Evolutionary conservation across 2,329 filamentous ascomycete species (phyloP), one percentile per base, ranked within the genome.

Genomic region (Neopestalotiopsis sp.): DNA sequence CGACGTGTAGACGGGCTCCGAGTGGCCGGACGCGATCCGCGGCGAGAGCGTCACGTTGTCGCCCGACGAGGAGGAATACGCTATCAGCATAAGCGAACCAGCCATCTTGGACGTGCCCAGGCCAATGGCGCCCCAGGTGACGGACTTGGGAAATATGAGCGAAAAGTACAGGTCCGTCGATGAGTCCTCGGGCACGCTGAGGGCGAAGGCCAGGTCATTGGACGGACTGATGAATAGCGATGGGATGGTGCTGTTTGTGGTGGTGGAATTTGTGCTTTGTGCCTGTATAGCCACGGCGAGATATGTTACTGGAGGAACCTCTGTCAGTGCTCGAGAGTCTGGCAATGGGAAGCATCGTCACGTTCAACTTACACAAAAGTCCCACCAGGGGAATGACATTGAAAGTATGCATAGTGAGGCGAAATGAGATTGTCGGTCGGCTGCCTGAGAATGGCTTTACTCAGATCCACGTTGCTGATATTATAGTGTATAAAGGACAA

Each of bases 181-280:
- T 30, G 80, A 79, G 68, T 84, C 92, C 78, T 90, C 95, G 69
- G 95, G 92, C 59, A 97, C 83, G 78, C 97, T 94, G 10, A 97
- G 75, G 24, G 88, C 89, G 68, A 88, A 86, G 7, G 91, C 92
- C 1, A 82, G 81, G 65, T 79, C 76, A 10, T 66, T 65, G 5
- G 69, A 40, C 1, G 75, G 76, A 2, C 76, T 73, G 69, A 78
- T 69, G 70, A 78, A 78, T 65, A 76, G 69, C 30, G 76, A 76
- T 5, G 73, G 68, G 17, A 74, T 69, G 58, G 70, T 69, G 45
- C 70, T 69, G 56, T 70, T 71, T 34, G 69, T 64, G 17, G 68
- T 67, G 10, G 69, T 67, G 10, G 69, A 68, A 13, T 68, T 68
- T 56, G 61, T 67, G 56, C 65, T 68, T 61, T 74, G 72, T 38